These are phyloP conservation scores for Vanderwaltozyma tropicalis DNA, from an alignment of 805 yeast species.

Conservation along the genomic window DNA sequence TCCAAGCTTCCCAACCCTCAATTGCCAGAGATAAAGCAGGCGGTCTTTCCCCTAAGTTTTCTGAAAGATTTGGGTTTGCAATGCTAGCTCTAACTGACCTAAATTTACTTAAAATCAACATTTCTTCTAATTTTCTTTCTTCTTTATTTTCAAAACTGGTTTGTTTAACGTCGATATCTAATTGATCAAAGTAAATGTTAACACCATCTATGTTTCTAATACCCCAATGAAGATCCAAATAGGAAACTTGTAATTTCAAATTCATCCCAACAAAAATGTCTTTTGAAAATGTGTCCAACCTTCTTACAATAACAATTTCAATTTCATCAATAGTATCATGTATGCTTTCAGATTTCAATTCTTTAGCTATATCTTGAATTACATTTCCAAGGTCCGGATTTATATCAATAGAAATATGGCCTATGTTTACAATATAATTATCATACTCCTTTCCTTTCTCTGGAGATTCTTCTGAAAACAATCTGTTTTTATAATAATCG, in stretches of 20 bases:
- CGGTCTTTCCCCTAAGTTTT: slow-evolving; percentile 11
- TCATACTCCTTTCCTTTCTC: slow-evolving; percentile 3
- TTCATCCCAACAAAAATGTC: slow-evolving; percentile 9
- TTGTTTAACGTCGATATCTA: slow-evolving; percentile 18
- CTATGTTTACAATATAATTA: slow-evolving; percentile 32
- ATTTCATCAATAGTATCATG: slow-evolving; percentile 50
- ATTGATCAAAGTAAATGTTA: slow-evolving; percentile 13
- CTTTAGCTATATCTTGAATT: slow-evolving; percentile 30
- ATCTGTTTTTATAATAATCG: too few species aligned
- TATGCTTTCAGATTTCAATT: slow-evolving; percentile 31
- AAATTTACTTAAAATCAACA: slow-evolving; percentile 9
- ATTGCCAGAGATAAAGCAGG: slow-evolving; percentile 20
- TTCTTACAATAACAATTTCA: slow-evolving; percentile 47
- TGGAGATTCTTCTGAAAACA: neutral
- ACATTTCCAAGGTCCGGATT: slow-evolving; percentile 28
- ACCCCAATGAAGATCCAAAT: slow-evolving; percentile 18
- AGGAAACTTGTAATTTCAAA: slow-evolving; percentile 10
- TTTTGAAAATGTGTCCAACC: slow-evolving; percentile 29
- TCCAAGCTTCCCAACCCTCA: slow-evolving; percentile 25
- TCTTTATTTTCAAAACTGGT: slow-evolving; percentile 11
- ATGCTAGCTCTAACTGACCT: slow-evolving; percentile 15
- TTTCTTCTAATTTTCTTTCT: slow-evolving; percentile 8
- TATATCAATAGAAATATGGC: slow-evolving; percentile 34
- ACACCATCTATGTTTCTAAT: slow-evolving; percentile 9
- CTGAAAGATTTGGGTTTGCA: slow-evolving; percentile 2